Percentiles rank a stretch among this genome's conserved stretches.
Evolutionary conservation across 2,329 filamentous ascomycete species (phyloP).

Genomic region (Stemphylium vesicarium): DNA sequence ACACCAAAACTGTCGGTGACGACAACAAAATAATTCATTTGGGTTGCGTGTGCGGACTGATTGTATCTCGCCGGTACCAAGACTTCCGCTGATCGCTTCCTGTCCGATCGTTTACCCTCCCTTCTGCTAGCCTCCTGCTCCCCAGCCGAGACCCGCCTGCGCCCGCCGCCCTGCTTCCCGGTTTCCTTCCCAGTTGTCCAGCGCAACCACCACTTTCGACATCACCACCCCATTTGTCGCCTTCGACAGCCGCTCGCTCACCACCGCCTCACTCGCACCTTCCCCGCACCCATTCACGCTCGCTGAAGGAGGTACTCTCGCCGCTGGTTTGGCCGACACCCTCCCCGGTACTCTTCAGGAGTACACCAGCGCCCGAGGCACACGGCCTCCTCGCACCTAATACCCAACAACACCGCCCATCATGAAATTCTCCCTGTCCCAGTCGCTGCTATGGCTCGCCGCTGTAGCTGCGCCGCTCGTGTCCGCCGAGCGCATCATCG

Average conservation of each 20-base stretch:
- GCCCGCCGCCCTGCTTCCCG: slow-evolving; percentile 39
- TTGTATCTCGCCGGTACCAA: too few species aligned
- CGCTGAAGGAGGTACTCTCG: slow-evolving; percentile 19
- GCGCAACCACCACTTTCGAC: slow-evolving; percentile 28
- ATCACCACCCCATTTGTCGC: slow-evolving; percentile 27
- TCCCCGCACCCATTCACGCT: slow-evolving; percentile 14
- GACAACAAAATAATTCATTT: slow-evolving; percentile 21
- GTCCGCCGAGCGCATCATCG: slow-evolving; percentile 66
- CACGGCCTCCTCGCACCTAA: slow-evolving; percentile 13
- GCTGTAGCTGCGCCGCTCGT: slow-evolving; percentile 55
- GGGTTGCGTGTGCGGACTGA: slow-evolving; percentile 23
- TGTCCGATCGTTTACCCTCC: slow-evolving; percentile 35
- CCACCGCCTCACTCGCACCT: slow-evolving; percentile 17
- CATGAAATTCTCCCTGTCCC: slow-evolving; percentile 46
- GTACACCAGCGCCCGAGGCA: slow-evolving; percentile 32
- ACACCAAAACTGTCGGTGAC: slow-evolving; percentile 20
- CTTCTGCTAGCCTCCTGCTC: slow-evolving; percentile 4
- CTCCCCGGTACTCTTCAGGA: slow-evolving; percentile 37
- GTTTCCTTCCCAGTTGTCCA: slow-evolving; percentile 38
- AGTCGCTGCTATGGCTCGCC: slow-evolving; percentile 44
- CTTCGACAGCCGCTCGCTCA: slow-evolving; percentile 36
- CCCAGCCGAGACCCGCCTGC: slow-evolving; percentile 29
- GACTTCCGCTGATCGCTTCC: slow-evolving; percentile 39
- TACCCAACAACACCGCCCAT: slow-evolving; percentile 23
- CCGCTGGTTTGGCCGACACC: slow-evolving; percentile 46